A percentile compares a stretch with the other conserved stretches of the same genome.
phyloP scores from a whole-genome alignment of 163 green algal species.

The Prototheca wickerhamii region DNA sequence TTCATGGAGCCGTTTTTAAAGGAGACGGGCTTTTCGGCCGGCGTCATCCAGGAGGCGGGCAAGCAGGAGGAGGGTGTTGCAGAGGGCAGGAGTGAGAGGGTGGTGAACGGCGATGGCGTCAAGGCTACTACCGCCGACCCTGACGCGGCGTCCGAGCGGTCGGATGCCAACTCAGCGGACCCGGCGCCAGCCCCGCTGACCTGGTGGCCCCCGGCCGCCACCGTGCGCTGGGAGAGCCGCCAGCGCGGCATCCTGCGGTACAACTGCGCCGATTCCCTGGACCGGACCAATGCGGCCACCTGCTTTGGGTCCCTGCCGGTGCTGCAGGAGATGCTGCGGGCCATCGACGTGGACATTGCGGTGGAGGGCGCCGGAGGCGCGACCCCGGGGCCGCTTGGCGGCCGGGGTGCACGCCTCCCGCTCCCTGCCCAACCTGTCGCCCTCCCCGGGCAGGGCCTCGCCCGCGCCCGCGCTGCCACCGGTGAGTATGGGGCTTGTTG shows the following conservation, averaged over 20 bases:
- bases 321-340: conserved; percentile 20
- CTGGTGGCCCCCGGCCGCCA: not conserved
- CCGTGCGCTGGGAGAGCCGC: conserved; percentile 25
- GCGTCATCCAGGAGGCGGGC: conserved; percentile 8
- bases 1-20: conserved; percentile 35
- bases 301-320: conserved; percentile 69
- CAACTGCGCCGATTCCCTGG: conserved; percentile 97
- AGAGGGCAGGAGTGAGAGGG: too few species aligned
- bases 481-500: too few species aligned
- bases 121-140: too few species aligned
- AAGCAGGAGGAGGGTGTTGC: not conserved
- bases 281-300: conserved; percentile 94
- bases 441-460: not conserved
- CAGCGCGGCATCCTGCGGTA: conserved; percentile 86
- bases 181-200: not conserved
- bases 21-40: conserved; percentile 12
- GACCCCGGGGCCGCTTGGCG: not conserved
- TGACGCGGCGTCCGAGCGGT: too few species aligned
- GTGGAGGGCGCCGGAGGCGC: conserved; percentile 13
- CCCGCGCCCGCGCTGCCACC: not conserved
- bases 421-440: not conserved
- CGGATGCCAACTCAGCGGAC: too few species aligned
- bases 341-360: conserved; percentile 16
- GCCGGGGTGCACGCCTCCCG: not conserved
- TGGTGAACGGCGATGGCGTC: too few species aligned